A percentile compares a stretch with the other conserved stretches of the same genome.
Evolutionary conservation across 1,284 basidiomycete species (phyloP).

Genomic region (Malassezia caprae): DNA sequence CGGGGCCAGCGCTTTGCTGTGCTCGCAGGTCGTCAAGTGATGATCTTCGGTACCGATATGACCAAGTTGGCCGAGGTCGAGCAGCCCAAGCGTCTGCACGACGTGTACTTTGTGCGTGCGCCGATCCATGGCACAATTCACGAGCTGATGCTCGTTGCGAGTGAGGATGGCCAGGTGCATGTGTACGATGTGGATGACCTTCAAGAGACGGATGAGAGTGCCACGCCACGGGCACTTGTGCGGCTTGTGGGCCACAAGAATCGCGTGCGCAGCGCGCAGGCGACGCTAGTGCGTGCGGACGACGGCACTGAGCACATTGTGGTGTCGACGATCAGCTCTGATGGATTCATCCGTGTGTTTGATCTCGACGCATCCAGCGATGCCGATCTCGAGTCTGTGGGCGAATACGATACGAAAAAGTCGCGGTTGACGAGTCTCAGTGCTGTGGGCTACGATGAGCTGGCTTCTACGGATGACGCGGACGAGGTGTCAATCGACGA

Average conservation of each 20-base stretch:
- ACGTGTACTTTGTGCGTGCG: slow-evolving; percentile 26
- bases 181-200: slow-evolving; percentile 29
- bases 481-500: slow-evolving; percentile 4
- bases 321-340: slow-evolving; percentile 41
- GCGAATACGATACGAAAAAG: slow-evolving; percentile 34
- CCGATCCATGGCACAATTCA: slow-evolving; percentile 11
- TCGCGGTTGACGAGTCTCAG: slow-evolving; percentile 42
- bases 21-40: slow-evolving; percentile 27
- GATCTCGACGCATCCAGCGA: slow-evolving; percentile 17
- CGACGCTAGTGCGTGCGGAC: neutral
- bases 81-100: slow-evolving; percentile 27
- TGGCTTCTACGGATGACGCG: neutral
- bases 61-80: slow-evolving; percentile 34
- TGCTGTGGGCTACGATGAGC: slow-evolving; percentile 25
- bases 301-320: slow-evolving; percentile 9
- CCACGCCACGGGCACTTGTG: slow-evolving; percentile 27
- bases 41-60: slow-evolving; percentile 38
- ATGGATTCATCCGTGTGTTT: slow-evolving; percentile 41
- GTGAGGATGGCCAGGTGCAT: slow-evolving; percentile 27
- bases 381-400: slow-evolving; percentile 22
- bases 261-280: slow-evolving; percentile 20
- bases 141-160: slow-evolving; percentile 30
- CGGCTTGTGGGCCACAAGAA: slow-evolving; percentile 39
- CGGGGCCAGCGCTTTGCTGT: slow-evolving; percentile 31
- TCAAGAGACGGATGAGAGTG: slow-evolving; percentile 14